phyloP scores from a whole-genome alignment of 2,329 filamentous ascomycete species.

The Mollisia scopiformis region DNA sequence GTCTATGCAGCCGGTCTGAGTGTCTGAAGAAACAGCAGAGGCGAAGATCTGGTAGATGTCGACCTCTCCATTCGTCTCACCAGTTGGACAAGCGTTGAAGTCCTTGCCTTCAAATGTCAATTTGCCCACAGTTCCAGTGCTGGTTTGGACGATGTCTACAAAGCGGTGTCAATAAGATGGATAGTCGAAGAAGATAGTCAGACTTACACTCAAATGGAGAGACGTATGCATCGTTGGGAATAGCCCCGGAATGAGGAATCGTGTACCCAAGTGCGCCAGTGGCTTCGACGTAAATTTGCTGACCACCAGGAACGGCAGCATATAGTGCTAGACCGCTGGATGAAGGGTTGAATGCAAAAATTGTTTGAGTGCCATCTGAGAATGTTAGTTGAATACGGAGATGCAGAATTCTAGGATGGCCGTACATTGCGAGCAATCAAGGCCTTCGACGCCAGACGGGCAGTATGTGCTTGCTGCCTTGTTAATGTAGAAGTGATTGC shows the following conservation, averaged over 20 bases:
- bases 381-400: background rate
- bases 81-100: slow-evolving; percentile 19
- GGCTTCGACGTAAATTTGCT: slow-evolving; percentile 36
- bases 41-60: slow-evolving; percentile 19
- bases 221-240: slow-evolving; percentile 27
- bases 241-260: slow-evolving; percentile 42
- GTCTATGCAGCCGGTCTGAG: slow-evolving; percentile 11
- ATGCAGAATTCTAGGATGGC: background rate
- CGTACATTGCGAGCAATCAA: slow-evolving; percentile 15
- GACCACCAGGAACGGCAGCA: slow-evolving; percentile 18
- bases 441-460: background rate
- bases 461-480: slow-evolving; percentile 21
- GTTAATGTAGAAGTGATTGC: slow-evolving; percentile 20
- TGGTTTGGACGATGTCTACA: too few species aligned
- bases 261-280: slow-evolving; percentile 33
- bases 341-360: slow-evolving; percentile 6
- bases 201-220: slow-evolving; percentile 16
- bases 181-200: too few species aligned
- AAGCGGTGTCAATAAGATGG: too few species aligned
- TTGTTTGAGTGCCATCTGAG: slow-evolving; percentile 11
- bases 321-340: slow-evolving; percentile 1
- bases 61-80: background rate
- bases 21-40: background rate
- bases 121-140: background rate
- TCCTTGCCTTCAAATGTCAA: slow-evolving; percentile 13